Base-by-base conservation (phyloP, 805 yeast species). In the Candida tibetensis region DNA sequence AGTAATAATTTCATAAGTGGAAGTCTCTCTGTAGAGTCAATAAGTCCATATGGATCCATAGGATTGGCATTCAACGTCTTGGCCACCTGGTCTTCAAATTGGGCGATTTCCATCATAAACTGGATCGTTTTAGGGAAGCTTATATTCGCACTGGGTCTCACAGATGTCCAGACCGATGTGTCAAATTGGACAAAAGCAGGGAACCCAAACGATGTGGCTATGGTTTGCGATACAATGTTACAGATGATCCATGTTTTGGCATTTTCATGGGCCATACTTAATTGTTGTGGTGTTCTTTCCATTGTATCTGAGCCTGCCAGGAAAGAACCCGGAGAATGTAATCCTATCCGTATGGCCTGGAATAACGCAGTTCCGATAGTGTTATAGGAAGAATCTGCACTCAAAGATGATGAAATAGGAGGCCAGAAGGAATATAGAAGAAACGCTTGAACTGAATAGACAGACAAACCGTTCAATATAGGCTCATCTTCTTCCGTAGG, bases 351-450 rank as follows among this genome's bases (percentile, higher is more conserved):
- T 23, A 90, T 83, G 0, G 97, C 98, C 55, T 88, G 96, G 60
- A 86, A 87, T 51, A 89, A 71, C 4, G 98, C 98, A 32, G 87
- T 81, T 0, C 97, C 98, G 16, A 88, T 82, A 1, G 97, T 87
- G 56, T 85, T 87, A 95, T 97, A 91, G 3, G 95, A 84, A 5
- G 96, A 84, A 56, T 93, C 98, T 0, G 98, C 96, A 60, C 95
- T 85, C 32, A 93, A 71, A 0, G 97, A 89, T 0, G 98, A 88
- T 0, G 96, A 87, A 27, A 90, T 73, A 3, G 97, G 96, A 0
- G 98, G 98, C 99, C 98, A 91, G 57, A 83, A 79, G 0, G 97
- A 83, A 60, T 85, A 88, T 2, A 91, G 66, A 18, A 91, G 63
- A 46, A 91, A 83, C 0, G 97, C 97, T 58, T 91, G 99, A 0